Percentiles rank a stretch among this genome's conserved stretches.
phyloP scores from a whole-genome alignment of 768 basidiomycete species.

The Krasilnikovozyma curviuscula region DNA sequence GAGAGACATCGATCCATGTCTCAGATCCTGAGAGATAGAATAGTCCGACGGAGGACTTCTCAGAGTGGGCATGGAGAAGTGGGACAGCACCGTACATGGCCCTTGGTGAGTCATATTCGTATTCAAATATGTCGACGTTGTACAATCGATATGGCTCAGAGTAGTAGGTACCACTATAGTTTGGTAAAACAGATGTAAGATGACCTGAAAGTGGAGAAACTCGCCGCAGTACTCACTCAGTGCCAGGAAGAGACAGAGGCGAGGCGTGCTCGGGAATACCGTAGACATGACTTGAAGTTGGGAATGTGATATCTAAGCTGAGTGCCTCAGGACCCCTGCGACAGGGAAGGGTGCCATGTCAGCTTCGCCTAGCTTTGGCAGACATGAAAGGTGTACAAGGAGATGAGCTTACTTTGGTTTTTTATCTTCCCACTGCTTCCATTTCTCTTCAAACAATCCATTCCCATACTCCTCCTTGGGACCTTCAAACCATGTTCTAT shows the following conservation, averaged over 20 bases:
- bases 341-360: not conserved
- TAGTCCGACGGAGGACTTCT: constrained; percentile 68
- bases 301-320: constrained; percentile 81
- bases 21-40: constrained; percentile 78
- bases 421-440: constrained; percentile 66
- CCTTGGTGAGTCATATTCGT: constrained; percentile 39
- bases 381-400: not conserved
- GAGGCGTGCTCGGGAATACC: constrained; percentile 96
- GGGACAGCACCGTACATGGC: constrained; percentile 84
- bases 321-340: constrained; percentile 73
- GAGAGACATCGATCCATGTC: constrained; percentile 81
- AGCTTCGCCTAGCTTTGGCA: not conserved
- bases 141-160: constrained; percentile 85
- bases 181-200: not conserved
- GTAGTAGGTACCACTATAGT: constrained; percentile 48
- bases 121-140: constrained; percentile 93
- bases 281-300: constrained; percentile 72
- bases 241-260: constrained; percentile 67
- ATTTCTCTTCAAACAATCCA: constrained; percentile 76
- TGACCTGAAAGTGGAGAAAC: not conserved
- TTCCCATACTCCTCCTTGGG: constrained; percentile 40
- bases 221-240: constrained; percentile 32
- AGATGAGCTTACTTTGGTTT: constrained; percentile 82
- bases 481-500: constrained; percentile 67
- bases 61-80: constrained; percentile 78